phyloP scores from a whole-genome alignment of 345 rosid genomes.

The Odontarrhena argentea region DNA sequence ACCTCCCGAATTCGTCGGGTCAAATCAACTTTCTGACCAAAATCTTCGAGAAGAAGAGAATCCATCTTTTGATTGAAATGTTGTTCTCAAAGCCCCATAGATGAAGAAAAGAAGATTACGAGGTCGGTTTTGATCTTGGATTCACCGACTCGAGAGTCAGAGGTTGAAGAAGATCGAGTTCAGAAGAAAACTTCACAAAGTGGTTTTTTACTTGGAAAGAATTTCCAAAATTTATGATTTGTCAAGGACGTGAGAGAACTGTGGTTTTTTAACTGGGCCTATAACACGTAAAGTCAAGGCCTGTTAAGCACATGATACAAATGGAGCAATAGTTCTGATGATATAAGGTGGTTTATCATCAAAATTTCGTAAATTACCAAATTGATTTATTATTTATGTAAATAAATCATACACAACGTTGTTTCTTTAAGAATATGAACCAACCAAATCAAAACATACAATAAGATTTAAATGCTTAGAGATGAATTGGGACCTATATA shows the following conservation, averaged over 20 bases:
- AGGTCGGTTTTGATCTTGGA: conserved; percentile 6
- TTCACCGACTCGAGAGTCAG: conserved; percentile 25
- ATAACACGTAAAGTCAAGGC: background rate
- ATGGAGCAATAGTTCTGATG: background rate
- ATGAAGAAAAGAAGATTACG: background rate
- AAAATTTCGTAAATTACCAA: too few species aligned
- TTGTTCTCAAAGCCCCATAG: conserved; percentile 25
- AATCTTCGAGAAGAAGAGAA: conserved; percentile 80
- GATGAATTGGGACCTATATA: too few species aligned
- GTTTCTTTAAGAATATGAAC: too few species aligned
- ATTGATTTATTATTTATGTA: too few species aligned
- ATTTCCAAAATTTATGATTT: background rate
- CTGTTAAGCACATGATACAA: background rate
- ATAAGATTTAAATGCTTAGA: too few species aligned
- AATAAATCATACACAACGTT: too few species aligned
- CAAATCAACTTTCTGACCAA: conserved; percentile 97
- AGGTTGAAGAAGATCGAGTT: conserved; percentile 13
- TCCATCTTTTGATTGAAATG: conserved; percentile 43
- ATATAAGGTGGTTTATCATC: too few species aligned
- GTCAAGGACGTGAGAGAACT: background rate
- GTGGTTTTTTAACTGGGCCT: conserved; percentile 11
- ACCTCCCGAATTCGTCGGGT: conserved; percentile 97
- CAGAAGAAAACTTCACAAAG: background rate
- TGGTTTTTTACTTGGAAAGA: conserved; percentile 5
- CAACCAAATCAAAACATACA: too few species aligned